Conservation (phyloP, 1,284 basidiomycete species). For the Taiwanofungus camphoratus region DNA sequence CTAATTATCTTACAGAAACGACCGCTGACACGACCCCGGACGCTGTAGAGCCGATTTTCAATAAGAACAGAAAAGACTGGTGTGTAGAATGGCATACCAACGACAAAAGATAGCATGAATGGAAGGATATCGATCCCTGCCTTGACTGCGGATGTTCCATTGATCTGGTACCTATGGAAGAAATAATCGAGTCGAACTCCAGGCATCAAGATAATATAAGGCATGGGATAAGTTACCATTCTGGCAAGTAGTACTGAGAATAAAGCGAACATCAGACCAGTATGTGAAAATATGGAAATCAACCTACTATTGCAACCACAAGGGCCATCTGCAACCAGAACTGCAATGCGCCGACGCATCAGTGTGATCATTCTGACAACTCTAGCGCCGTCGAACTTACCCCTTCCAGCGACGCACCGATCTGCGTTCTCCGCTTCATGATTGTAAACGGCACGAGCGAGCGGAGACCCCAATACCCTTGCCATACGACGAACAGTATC, state of each 20-base stretch:
- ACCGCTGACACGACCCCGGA: conserved; percentile 4
- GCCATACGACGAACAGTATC: neutral
- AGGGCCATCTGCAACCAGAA: conserved; percentile 1
- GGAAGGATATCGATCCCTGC: conserved; percentile 8
- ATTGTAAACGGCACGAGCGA: neutral
- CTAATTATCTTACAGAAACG: conserved; percentile 1
- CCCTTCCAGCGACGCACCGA: neutral
- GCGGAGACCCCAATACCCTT: neutral
- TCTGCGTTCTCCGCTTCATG: conserved; percentile 2
- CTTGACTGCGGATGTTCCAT: conserved; percentile 3
- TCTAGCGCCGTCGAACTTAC: neutral
- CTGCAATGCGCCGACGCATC: neutral
- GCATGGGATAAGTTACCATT: conserved; percentile 2
- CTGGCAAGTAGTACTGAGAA: conserved; percentile 8
- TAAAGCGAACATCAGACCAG: neutral
- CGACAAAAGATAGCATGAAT: conserved; percentile 8
- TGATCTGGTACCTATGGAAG: conserved; percentile 9
- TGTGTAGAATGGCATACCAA: conserved; percentile 2
- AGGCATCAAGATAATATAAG: neutral
- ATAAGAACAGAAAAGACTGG: neutral
- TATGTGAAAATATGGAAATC: neutral
- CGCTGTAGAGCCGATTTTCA: neutral
- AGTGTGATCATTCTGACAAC: too few species aligned
- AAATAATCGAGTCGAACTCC: neutral
- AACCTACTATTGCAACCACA: conserved; percentile 1